Evolutionary conservation across 1,139 yeast genomes (phyloP), one percentile per base, ranked within the genome.

Genomic region (Geotrichum klebahnii): DNA sequence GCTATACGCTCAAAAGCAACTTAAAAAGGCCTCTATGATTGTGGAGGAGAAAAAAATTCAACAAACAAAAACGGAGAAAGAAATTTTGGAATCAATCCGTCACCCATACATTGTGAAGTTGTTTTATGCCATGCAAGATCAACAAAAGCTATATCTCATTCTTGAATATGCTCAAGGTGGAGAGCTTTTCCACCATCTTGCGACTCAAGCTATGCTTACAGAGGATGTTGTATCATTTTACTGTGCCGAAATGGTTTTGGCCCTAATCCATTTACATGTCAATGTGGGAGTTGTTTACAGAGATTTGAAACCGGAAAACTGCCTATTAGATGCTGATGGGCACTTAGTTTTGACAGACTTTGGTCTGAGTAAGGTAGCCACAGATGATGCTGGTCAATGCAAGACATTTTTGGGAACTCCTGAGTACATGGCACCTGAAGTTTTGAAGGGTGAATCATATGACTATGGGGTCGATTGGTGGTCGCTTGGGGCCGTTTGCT

Each of bases 351-450:
- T 90, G 56, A 90, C 97, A 0, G 97, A 90, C 67, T 90, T 90
- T 68, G 97, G 97, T 0, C 73, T 90, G 33, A 85, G 95, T 44
- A 90, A 90, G 63, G 89, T 82, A 17, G 78, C 84, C 1, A 35
- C 51, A 1, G 54, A 52, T 4, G 74, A 72, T 40, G 77, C 71
- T 22, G 71, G 69, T 20, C 71, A 75, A 48, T 82, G 78, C 64
- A 84, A 79, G 59, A 82, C 96, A 1, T 79, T 90, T 63, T 84
- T 89, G 29, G 98, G 97, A 0, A 90, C 97, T 0, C 95, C 96
- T 0, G 96, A 89, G 67, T 90, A 88, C 65, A 89, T 90, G 87
- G 97, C 97, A 0, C 98, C 98, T 1, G 97, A 92, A 65, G 85
- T 92, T 29, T 69, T 92, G 26, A 79, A 79, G 48, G 96, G 96